Evolutionary conservation across 116 monocot species (phyloP).

Genomic region (Cymodocea nodosa): DNA sequence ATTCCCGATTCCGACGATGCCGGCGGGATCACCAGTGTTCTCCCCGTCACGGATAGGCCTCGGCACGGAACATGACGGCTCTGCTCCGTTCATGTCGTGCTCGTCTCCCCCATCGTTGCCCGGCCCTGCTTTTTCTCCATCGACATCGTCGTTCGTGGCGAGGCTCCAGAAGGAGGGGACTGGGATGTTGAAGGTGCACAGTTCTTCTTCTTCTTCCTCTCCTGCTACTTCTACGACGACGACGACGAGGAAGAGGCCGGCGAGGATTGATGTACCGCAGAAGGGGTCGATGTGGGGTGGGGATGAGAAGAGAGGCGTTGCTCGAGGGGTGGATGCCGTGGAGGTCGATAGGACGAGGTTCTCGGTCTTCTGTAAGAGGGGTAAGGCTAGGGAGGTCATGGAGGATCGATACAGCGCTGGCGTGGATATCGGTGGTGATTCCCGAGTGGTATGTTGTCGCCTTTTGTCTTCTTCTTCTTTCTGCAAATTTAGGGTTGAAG

Average conservation of each 20-base stretch:
- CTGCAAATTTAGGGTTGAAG: no score
- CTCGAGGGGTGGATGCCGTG: constrained; percentile 5
- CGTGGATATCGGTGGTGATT: constrained; percentile 6
- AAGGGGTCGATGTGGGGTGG: neutral
- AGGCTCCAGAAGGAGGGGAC: neutral
- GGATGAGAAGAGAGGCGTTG: neutral
- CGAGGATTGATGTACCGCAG: constrained; percentile 9
- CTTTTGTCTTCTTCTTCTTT: no score
- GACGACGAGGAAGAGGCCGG: constrained; percentile 25
- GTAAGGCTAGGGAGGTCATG: constrained; percentile 14
- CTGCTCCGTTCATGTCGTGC: neutral
- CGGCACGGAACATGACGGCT: no score
- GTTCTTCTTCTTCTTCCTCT: neutral
- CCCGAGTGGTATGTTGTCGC: constrained; percentile 8
- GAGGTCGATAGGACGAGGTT: constrained; percentile 12
- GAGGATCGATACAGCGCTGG: constrained; percentile 14
- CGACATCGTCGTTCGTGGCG: constrained; percentile 4
- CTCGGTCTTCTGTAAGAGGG: constrained; percentile 23
- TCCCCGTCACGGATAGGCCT: constrained; percentile 25
- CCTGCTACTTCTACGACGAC: neutral
- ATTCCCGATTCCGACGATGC: constrained; percentile 29
- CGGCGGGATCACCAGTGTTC: constrained; percentile 35
- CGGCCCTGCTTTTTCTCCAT: no score
- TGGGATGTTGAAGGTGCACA: neutral
- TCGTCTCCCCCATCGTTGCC: neutral